Conservation (phyloP, 805 yeast species). For the Myxozyma lipomycoides region DNA sequence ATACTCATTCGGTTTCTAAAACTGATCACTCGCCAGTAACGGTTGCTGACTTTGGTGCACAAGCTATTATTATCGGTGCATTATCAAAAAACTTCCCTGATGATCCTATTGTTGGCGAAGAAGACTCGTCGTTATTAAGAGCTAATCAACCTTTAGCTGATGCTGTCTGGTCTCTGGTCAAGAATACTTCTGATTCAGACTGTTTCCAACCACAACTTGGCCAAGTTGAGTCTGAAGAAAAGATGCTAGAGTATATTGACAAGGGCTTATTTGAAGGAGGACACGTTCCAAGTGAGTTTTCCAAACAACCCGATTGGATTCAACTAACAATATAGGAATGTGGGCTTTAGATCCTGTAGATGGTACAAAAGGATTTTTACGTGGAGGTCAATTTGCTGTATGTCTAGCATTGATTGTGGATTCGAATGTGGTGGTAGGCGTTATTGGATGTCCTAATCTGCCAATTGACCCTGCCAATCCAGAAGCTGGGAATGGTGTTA, state of each 20-base stretch:
- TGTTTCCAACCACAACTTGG: slow-evolving; percentile 32
- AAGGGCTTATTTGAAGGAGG: slow-evolving; percentile 81
- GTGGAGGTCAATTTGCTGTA: slow-evolving; percentile 96
- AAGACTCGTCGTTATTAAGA: slow-evolving; percentile 67
- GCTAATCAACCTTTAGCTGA: slow-evolving; percentile 48
- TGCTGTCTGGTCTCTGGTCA: slow-evolving; percentile 58
- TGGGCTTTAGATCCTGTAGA: slow-evolving; percentile 99
- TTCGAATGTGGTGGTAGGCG: slow-evolving; percentile 82
- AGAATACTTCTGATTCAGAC: slow-evolving; percentile 42
- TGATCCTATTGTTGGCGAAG: slow-evolving; percentile 93
- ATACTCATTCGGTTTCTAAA: slow-evolving; percentile 56
- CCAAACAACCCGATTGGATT: background rate
- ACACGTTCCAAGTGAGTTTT: slow-evolving; percentile 43
- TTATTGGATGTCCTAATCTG: slow-evolving; percentile 93
- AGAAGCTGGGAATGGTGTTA: slow-evolving; percentile 55
- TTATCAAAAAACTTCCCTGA: slow-evolving; percentile 71
- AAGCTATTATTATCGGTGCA: slow-evolving; percentile 85
- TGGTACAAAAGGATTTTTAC: slow-evolving; percentile 92
- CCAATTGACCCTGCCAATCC: slow-evolving; percentile 45
- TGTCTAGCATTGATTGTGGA: slow-evolving; percentile 86
- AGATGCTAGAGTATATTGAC: slow-evolving; percentile 66
- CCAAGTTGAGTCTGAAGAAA: slow-evolving; percentile 39
- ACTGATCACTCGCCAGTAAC: slow-evolving; percentile 93
- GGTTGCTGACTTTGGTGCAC: slow-evolving; percentile 91
- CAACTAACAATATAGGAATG: slow-evolving; percentile 46